Percentiles rank a stretch among this genome's conserved stretches.
phyloP scores from a whole-genome alignment of 192 early-diverging fungal genomes.

The Rhizophlyctis rosea region DNA sequence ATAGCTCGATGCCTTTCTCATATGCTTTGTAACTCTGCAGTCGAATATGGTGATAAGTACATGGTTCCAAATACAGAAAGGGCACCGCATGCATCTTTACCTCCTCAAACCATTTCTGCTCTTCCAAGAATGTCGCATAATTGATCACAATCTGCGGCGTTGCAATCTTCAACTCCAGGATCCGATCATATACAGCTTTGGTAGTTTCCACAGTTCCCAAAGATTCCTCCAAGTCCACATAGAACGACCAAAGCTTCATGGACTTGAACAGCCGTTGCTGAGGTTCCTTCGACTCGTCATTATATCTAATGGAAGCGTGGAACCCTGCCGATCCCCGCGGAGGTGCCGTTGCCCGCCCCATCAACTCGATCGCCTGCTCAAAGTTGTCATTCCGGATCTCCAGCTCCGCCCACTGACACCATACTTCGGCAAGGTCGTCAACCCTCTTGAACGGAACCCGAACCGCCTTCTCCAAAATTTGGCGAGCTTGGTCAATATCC shows the following conservation, averaged over 20 bases:
- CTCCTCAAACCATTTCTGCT: conserved; percentile 90
- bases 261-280: conserved; percentile 83
- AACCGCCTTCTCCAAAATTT: conserved; percentile 79
- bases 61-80: not conserved
- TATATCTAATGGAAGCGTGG: conserved; percentile 54
- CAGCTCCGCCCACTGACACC: conserved; percentile 88
- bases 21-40: conserved; percentile 83
- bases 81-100: conserved; percentile 28
- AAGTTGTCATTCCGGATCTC: conserved; percentile 61
- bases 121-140: conserved; percentile 87
- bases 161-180: conserved; percentile 91
- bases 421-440: conserved; percentile 83
- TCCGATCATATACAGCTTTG: conserved; percentile 81
- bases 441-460: conserved; percentile 77
- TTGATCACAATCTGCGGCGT: conserved; percentile 96
- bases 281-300: conserved; percentile 75
- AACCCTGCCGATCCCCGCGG: conserved; percentile 43
- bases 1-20: conserved; percentile 93
- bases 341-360: conserved; percentile 76
- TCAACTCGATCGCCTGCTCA: conserved; percentile 73
- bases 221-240: conserved; percentile 93
- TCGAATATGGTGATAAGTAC: not conserved
- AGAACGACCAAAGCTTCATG: conserved; percentile 86
- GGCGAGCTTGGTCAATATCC: conserved; percentile 64
- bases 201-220: conserved; percentile 78